Evolutionary conservation across 2,329 filamentous ascomycete genomes (phyloP).

Genomic region (Fusarium bulbicola): DNA sequence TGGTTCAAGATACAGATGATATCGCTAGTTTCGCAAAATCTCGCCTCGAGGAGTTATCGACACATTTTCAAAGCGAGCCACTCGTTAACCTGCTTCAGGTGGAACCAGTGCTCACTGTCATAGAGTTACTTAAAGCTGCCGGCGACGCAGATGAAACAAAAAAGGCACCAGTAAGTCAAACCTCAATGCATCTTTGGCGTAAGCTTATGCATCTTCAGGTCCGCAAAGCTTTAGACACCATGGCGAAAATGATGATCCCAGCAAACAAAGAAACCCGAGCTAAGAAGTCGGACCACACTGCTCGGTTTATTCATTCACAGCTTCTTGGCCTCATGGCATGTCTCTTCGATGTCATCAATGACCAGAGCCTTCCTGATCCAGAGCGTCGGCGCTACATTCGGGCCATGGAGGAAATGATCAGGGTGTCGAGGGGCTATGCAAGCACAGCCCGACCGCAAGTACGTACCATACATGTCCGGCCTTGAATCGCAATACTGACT

Average conservation of each 20-base stretch:
- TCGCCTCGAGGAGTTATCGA: slow-evolving; percentile 73
- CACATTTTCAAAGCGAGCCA: slow-evolving; percentile 72
- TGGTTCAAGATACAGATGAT: slow-evolving; percentile 65
- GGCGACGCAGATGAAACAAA: slow-evolving; percentile 71
- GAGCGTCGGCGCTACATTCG: slow-evolving; percentile 83
- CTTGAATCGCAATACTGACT: not conserved
- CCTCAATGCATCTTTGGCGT: not conserved
- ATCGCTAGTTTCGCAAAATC: slow-evolving; percentile 74
- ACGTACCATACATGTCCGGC: slow-evolving; percentile 39
- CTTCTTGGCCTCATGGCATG: slow-evolving; percentile 87
- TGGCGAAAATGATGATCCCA: slow-evolving; percentile 54
- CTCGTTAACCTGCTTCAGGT: slow-evolving; percentile 75
- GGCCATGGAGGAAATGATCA: slow-evolving; percentile 89
- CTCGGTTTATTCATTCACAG: slow-evolving; percentile 81
- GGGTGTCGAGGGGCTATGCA: slow-evolving; percentile 75
- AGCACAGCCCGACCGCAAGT: slow-evolving; percentile 87
- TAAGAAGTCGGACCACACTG: slow-evolving; percentile 67
- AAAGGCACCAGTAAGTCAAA: slow-evolving; percentile 63
- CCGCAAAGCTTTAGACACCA: slow-evolving; percentile 57
- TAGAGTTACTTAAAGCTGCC: slow-evolving; percentile 83
- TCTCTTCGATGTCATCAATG: slow-evolving; percentile 82
- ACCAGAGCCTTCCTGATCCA: slow-evolving; percentile 64
- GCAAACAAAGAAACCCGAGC: slow-evolving; percentile 54
- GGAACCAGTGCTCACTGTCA: slow-evolving; percentile 78
- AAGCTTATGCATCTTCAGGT: slow-evolving; percentile 52